Evolutionary conservation across 306 rosid species (phyloP).

Genomic region (Alnus glutinosa): DNA sequence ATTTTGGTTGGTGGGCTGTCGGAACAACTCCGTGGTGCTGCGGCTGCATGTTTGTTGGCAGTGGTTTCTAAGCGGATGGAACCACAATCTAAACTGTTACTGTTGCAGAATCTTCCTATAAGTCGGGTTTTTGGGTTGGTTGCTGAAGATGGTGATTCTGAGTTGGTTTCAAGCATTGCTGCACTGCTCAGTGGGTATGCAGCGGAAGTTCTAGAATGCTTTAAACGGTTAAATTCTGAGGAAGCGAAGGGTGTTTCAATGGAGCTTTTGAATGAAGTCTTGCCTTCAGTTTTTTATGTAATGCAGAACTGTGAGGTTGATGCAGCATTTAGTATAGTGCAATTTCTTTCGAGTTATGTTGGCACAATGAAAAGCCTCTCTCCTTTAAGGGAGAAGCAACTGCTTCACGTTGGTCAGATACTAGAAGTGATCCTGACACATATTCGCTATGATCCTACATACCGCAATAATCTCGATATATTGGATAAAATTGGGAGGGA

Average conservation of each 20-base stretch:
- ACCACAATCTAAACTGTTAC: slow-evolving; percentile 60
- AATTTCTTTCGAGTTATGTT: slow-evolving; percentile 81
- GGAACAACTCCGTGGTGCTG: slow-evolving; percentile 75
- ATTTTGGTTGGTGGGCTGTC: slow-evolving; percentile 63
- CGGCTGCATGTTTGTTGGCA: slow-evolving; percentile 82
- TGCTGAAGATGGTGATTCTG: slow-evolving; percentile 57
- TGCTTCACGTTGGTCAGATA: slow-evolving; percentile 78
- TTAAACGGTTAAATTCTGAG: slow-evolving; percentile 74
- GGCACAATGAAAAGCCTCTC: slow-evolving; percentile 68
- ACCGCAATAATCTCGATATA: slow-evolving; percentile 67
- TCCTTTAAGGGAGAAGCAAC: slow-evolving; percentile 67
- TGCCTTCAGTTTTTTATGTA: slow-evolving; percentile 78
- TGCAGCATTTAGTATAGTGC: slow-evolving; percentile 73
- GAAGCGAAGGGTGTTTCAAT: slow-evolving; percentile 64
- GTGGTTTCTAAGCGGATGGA: slow-evolving; percentile 91
- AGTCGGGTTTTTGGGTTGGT: slow-evolving; percentile 70
- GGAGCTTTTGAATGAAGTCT: slow-evolving; percentile 76
- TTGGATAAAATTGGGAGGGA: slow-evolving; percentile 89
- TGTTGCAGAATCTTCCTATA: slow-evolving; percentile 82
- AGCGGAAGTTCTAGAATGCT: slow-evolving; percentile 81
- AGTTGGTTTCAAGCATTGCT: slow-evolving; percentile 63
- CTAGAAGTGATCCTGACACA: slow-evolving; percentile 79
- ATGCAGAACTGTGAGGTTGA: slow-evolving; percentile 83
- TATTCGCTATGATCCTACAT: slow-evolving; percentile 65
- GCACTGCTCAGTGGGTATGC: slow-evolving; percentile 86